These are phyloP conservation scores for Erodium moschatum DNA, from an alignment of 441 rosid genomes.

Conservation along the genomic window DNA sequence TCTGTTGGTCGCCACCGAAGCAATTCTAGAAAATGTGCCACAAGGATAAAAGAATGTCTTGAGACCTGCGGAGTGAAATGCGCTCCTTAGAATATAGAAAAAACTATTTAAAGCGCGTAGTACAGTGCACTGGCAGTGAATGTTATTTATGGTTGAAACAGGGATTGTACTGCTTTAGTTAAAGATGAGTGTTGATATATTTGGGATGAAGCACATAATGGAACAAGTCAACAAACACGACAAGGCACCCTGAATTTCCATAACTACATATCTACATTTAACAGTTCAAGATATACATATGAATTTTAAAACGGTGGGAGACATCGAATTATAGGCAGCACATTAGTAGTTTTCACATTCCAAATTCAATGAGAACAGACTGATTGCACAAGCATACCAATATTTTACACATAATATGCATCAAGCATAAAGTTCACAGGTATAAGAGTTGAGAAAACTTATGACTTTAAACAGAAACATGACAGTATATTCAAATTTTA, in stretches of 20 bases:
- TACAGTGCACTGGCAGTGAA: not conserved
- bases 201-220: not conserved
- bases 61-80: conserved; percentile 42
- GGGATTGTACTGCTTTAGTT: not conserved
- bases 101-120: not conserved
- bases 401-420: not conserved
- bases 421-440: not conserved
- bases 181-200: not conserved
- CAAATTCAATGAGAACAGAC: not conserved
- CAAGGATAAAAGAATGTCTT: conserved; percentile 76
- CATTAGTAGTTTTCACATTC: not conserved
- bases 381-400: not conserved
- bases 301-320: not conserved
- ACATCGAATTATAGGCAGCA: not conserved
- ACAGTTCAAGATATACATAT: not conserved
- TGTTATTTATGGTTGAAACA: not conserved
- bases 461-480: not conserved
- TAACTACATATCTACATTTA: not conserved
- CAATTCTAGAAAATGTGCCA: conserved; percentile 66
- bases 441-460: not conserved
- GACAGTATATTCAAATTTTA: not conserved
- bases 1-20: conserved; percentile 51
- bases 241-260: not conserved
- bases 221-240: not conserved
- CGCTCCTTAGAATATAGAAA: conserved; percentile 15